phyloP scores from a whole-genome alignment of 2,329 filamentous ascomycete species.

The Neofusicoccum ribis region DNA sequence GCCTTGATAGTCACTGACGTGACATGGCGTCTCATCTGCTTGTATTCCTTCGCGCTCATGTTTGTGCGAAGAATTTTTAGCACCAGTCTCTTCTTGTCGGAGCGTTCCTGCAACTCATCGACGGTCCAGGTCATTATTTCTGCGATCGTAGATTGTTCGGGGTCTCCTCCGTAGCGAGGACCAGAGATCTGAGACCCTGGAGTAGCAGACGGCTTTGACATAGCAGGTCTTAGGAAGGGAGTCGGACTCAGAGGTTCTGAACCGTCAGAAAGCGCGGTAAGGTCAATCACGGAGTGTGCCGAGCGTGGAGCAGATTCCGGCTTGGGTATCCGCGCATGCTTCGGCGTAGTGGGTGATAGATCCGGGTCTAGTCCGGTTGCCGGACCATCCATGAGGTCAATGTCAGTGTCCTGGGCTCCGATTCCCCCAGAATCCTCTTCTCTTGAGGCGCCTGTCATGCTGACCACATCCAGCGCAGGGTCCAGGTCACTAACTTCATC shows the following conservation, averaged over 20 bases:
- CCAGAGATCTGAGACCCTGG: background rate
- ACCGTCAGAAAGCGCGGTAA: background rate
- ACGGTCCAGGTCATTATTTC: conserved; percentile 37
- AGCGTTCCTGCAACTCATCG: conserved; percentile 35
- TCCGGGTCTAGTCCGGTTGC: background rate
- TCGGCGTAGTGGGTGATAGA: background rate
- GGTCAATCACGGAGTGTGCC: background rate
- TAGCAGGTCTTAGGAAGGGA: background rate
- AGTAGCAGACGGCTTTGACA: too few species aligned
- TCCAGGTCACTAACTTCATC: too few species aligned
- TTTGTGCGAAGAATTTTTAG: conserved; percentile 40
- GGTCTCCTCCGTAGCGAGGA: conserved; percentile 1
- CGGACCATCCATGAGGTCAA: background rate
- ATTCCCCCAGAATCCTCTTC: background rate
- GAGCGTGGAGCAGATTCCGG: background rate
- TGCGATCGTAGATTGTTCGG: conserved; percentile 23
- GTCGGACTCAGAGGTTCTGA: background rate
- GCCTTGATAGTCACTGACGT: conserved; percentile 18
- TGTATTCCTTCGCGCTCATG: background rate
- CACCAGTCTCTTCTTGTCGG: conserved; percentile 47
- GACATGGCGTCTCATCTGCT: background rate
- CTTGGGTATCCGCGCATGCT: background rate
- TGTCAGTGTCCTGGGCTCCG: background rate
- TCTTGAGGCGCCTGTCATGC: background rate
- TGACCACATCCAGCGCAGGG: background rate